phyloP scores from a whole-genome alignment of 805 yeast species.

The Naumovozyma baii region DNA sequence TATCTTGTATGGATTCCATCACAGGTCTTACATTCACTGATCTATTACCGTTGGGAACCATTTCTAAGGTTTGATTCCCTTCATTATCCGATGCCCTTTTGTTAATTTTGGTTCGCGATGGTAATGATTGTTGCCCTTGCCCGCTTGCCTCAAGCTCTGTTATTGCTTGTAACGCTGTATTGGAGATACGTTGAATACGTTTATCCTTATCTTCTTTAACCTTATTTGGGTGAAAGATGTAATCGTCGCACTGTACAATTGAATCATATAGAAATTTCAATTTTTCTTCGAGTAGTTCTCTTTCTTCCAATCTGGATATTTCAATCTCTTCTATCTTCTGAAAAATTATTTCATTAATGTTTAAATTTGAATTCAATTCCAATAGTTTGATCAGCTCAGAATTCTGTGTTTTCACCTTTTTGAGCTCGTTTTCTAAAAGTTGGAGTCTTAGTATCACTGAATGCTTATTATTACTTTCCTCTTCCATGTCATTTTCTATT shows the following conservation, averaged over 20 bases:
- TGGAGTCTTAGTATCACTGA: neutral
- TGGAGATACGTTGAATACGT: neutral
- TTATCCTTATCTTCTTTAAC: neutral
- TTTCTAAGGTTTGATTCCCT: neutral
- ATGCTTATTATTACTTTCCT: too few relatives aligned
- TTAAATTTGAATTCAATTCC: neutral
- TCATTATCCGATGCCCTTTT: neutral
- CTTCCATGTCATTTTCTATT: neutral
- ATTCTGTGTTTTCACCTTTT: neutral
- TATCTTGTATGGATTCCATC: neutral
- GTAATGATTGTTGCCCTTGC: neutral
- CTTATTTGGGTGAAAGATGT: too few relatives aligned
- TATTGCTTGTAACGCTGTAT: neutral
- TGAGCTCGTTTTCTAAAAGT: neutral
- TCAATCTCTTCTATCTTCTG: neutral
- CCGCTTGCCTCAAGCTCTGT: neutral
- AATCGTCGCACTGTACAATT: too few relatives aligned
- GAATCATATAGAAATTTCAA: neutral
- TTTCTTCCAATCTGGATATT: neutral
- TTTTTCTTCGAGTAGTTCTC: neutral
- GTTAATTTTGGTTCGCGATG: neutral
- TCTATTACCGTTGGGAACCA: neutral
- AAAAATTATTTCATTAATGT: neutral
- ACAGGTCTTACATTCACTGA: neutral
- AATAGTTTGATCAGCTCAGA: neutral